Conservation (phyloP, 768 basidiomycete genomes). For the Tremella yokohamensis region DNA sequence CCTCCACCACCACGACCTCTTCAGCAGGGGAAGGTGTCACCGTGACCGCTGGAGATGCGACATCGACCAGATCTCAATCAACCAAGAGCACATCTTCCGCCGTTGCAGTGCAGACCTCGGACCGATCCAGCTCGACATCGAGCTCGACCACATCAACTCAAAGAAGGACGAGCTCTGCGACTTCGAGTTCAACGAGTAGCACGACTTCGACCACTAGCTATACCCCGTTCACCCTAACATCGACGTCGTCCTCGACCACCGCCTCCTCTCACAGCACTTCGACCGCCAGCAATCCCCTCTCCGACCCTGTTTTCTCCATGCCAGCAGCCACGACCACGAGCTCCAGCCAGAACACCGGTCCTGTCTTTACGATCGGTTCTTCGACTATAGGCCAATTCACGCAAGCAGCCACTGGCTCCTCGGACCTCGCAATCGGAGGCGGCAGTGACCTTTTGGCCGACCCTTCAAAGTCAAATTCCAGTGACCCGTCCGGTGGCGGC, state of each 20-base stretch:
- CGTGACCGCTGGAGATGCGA: too few relatives aligned
- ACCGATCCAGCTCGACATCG: too few relatives aligned
- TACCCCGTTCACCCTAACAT: neutral
- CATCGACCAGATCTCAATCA: too few relatives aligned
- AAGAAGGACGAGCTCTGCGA: neutral
- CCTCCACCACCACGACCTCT: neutral
- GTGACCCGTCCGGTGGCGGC: neutral
- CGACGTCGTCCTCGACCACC: neutral
- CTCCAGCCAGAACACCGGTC: neutral
- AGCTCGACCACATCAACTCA: neutral
- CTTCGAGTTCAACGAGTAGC: neutral
- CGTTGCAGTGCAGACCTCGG: too few relatives aligned
- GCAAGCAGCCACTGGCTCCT: neutral
- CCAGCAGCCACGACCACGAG: neutral
- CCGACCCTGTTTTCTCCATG: too few relatives aligned
- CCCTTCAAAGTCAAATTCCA: neutral
- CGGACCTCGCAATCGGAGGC: neutral
- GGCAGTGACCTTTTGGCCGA: neutral
- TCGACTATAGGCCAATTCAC: slow-evolving; percentile 3
- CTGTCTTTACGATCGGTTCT: neutral
- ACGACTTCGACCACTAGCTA: neutral
- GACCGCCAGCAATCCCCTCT: too few relatives aligned
- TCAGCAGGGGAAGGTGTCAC: too few relatives aligned
- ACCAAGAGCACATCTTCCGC: too few relatives aligned
- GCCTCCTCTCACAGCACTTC: neutral